Evolutionary conservation across 176 grass and related monocot species (phyloP).

Genomic region (Oryza australiensis): DNA sequence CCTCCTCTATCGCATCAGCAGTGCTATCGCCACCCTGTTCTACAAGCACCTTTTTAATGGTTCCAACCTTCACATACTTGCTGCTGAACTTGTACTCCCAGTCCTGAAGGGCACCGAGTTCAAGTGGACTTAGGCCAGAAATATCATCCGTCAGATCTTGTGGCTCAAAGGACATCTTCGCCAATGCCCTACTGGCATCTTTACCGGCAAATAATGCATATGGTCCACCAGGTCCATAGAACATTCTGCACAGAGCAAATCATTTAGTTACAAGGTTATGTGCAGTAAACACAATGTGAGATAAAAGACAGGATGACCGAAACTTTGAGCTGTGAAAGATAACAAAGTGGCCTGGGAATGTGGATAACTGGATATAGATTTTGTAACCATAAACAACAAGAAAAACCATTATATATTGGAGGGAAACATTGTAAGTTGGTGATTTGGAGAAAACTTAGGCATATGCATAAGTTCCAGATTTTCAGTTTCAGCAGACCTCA

Average conservation of each 20-base stretch:
- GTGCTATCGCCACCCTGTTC: slow-evolving; percentile 24
- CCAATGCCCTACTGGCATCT: slow-evolving; percentile 84
- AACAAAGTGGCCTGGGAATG: not conserved
- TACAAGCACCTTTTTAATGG: slow-evolving; percentile 28
- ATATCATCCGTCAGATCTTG: slow-evolving; percentile 74
- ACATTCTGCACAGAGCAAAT: slow-evolving; percentile 62
- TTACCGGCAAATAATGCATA: slow-evolving; percentile 77
- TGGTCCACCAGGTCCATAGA: slow-evolving; percentile 85
- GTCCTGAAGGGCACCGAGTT: slow-evolving; percentile 71
- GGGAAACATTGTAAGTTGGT: not conserved
- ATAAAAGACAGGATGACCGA: not conserved
- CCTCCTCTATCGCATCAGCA: slow-evolving; percentile 32
- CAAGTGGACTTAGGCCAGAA: slow-evolving; percentile 64
- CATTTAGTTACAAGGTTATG: not conserved
- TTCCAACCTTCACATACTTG: slow-evolving; percentile 81
- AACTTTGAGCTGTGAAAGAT: not conserved
- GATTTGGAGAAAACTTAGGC: not conserved
- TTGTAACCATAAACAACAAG: not conserved
- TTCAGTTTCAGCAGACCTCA: not conserved
- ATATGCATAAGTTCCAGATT: not conserved
- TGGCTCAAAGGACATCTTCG: slow-evolving; percentile 86
- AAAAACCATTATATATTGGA: not conserved
- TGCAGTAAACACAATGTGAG: not conserved
- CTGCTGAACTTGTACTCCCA: slow-evolving; percentile 81
- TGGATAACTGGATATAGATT: not conserved